Evolutionary conservation across 2,329 filamentous ascomycete species (phyloP).

Genomic region (Cordyceps cicadae): DNA sequence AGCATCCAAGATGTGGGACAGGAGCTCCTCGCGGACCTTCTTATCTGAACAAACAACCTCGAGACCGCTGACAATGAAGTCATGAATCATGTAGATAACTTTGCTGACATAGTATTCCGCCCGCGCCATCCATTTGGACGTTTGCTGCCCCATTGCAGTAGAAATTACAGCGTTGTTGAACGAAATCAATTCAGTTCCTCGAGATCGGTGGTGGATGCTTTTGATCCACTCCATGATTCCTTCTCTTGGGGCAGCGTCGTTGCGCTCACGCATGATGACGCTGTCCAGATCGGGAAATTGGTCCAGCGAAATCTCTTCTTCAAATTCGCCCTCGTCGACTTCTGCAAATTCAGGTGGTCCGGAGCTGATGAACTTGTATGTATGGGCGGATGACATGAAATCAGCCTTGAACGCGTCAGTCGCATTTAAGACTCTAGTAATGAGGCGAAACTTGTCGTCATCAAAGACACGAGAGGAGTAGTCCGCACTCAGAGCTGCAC

Average conservation of each 20-base stretch:
- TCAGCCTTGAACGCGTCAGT: constrained; percentile 13
- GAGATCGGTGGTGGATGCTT: constrained; percentile 15
- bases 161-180: constrained; percentile 17
- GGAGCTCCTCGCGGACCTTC: constrained; percentile 15
- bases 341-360: no score
- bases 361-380: constrained; percentile 12
- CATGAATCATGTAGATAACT: constrained; percentile 21
- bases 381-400: constrained; percentile 13
- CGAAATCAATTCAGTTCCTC: constrained; percentile 19
- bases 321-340: no score
- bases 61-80: constrained; percentile 20
- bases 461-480: constrained; percentile 14
- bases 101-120: constrained; percentile 20
- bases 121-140: constrained; percentile 22
- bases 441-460: constrained; percentile 14
- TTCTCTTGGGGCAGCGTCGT: neutral
- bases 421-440: constrained; percentile 17
- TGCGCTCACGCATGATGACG: neutral
- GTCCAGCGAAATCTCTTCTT: no score
- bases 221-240: constrained; percentile 20
- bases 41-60: constrained; percentile 16
- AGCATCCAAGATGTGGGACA: constrained; percentile 16
- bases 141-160: constrained; percentile 22
- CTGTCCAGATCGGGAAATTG: constrained; percentile 9
- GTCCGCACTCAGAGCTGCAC: constrained; percentile 11